Percentiles rank a stretch among this genome's conserved stretches.
These are phyloP conservation scores for Xylaria sp. DNA, from an alignment of 2,329 filamentous ascomycete species.

Conservation along the genomic window DNA sequence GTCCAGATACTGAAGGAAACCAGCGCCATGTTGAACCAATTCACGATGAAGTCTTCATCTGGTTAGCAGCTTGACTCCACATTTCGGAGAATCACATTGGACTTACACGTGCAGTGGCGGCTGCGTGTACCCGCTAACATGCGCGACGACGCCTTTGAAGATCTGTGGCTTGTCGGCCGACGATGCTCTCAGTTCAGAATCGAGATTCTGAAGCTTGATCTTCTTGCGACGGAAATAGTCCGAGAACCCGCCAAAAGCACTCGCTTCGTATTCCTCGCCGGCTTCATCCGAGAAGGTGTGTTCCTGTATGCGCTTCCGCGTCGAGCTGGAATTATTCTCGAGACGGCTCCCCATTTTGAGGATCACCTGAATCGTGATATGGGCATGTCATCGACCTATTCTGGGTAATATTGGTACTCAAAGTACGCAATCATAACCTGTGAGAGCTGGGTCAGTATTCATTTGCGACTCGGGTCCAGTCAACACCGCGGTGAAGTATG, in stretches of 20 bases:
- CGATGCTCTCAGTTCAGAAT: constrained; percentile 69
- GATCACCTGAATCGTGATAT: neutral
- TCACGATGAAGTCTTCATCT: constrained; percentile 62
- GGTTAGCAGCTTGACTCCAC: constrained; percentile 1
- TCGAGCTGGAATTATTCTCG: constrained; percentile 57
- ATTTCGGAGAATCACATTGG: neutral
- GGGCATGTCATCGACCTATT: constrained; percentile 2
- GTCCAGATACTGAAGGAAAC: constrained; percentile 90
- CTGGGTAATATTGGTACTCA: neutral
- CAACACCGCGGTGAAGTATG: neutral
- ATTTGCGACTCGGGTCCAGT: neutral
- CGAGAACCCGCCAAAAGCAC: constrained; percentile 78
- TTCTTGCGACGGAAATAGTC: constrained; percentile 97
- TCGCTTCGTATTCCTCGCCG: constrained; percentile 86
- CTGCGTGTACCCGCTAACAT: constrained; percentile 95
- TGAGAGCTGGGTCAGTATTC: neutral
- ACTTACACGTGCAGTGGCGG: constrained; percentile 73
- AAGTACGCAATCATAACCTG: neutral
- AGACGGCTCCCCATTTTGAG: constrained; percentile 53
- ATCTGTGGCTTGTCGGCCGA: constrained; percentile 70
- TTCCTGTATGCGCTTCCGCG: constrained; percentile 56
- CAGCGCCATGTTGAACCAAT: constrained; percentile 89
- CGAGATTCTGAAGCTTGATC: constrained; percentile 92
- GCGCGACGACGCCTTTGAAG: constrained; percentile 84
- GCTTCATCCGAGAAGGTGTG: constrained; percentile 74